A percentile compares a stretch with the other conserved stretches of the same genome.
phyloP scores from a whole-genome alignment of 2,329 filamentous ascomycete genomes.

The Hypoxylon sp. region DNA sequence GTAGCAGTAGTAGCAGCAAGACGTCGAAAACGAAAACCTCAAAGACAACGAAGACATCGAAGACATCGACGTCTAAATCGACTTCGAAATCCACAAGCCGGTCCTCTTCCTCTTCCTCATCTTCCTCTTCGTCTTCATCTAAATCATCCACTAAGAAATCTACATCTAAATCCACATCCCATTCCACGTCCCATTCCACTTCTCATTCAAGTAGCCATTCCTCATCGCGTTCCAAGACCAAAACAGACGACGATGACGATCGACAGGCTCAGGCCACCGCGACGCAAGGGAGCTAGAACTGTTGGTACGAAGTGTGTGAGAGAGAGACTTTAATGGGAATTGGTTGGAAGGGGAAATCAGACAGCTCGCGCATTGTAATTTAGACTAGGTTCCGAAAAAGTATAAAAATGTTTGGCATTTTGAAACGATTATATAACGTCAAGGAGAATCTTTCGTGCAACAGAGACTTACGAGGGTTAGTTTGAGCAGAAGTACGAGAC shows the following conservation, averaged over 20 bases:
- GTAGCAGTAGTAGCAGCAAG: constrained; percentile 28
- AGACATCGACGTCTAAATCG: constrained; percentile 41
- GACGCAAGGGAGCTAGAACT: constrained; percentile 22
- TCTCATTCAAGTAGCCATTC: constrained; percentile 18
- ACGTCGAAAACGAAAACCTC: constrained; percentile 8
- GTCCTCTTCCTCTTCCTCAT: constrained; percentile 28
- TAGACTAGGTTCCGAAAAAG: constrained; percentile 9
- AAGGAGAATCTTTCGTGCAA: not conserved
- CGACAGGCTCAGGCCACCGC: constrained; percentile 31
- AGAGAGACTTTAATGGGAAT: constrained; percentile 1
- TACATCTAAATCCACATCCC: constrained; percentile 23
- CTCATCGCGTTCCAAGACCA: constrained; percentile 30
- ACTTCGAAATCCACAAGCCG: constrained; percentile 33
- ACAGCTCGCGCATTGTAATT: constrained; percentile 6
- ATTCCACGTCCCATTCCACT: constrained; percentile 32
- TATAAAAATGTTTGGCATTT: not conserved
- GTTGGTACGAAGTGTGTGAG: constrained; percentile 8
- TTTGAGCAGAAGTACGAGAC: not conserved
- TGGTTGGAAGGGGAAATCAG: constrained; percentile 5
- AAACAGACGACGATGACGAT: constrained; percentile 16
- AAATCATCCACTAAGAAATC: constrained; percentile 6
- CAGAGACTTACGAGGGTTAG: not conserved
- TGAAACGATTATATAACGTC: not conserved
- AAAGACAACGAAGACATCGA: constrained; percentile 29
- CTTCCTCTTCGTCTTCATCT: constrained; percentile 27